phyloP scores from a whole-genome alignment of 176 grass and related monocot genomes.

The Alopecurus myosuroides region DNA sequence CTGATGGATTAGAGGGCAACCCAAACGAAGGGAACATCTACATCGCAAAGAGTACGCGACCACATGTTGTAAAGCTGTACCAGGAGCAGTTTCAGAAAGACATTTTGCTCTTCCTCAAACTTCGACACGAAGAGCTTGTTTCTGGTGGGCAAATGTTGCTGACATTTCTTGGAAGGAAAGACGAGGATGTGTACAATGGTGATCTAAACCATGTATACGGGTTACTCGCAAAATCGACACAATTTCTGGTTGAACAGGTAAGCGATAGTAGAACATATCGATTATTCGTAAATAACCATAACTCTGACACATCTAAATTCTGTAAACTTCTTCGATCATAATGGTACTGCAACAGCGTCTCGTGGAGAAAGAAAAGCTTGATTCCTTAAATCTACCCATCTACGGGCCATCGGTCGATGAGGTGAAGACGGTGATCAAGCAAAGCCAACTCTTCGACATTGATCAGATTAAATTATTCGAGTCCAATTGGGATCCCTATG shows the following conservation, averaged over 20 bases:
- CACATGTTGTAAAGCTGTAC: slow-evolving; percentile 21
- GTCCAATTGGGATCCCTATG: slow-evolving; percentile 33
- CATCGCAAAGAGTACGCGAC: neutral
- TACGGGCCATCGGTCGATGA: slow-evolving; percentile 38
- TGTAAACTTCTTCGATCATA: neutral
- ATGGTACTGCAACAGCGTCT: slow-evolving; percentile 12
- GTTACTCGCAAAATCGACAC: slow-evolving; percentile 7
- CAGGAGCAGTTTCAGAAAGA: slow-evolving; percentile 28
- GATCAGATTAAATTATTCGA: neutral
- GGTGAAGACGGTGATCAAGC: slow-evolving; percentile 8
- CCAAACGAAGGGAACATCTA: slow-evolving; percentile 30
- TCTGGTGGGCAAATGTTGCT: slow-evolving; percentile 29
- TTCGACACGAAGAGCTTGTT: slow-evolving; percentile 22
- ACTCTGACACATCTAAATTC: neutral
- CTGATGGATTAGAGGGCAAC: neutral
- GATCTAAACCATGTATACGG: neutral
- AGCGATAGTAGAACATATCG: neutral
- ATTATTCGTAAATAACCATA: neutral
- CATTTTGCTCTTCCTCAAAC: slow-evolving; percentile 15
- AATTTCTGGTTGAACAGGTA: neutral
- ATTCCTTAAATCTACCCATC: slow-evolving; percentile 31
- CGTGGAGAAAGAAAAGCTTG: slow-evolving; percentile 26
- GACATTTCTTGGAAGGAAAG: slow-evolving; percentile 23
- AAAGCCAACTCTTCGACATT: slow-evolving; percentile 26
- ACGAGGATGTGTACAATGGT: neutral